phyloP scores from a whole-genome alignment of 805 yeast genomes.

The Wickerhamiella hasegawae region DNA sequence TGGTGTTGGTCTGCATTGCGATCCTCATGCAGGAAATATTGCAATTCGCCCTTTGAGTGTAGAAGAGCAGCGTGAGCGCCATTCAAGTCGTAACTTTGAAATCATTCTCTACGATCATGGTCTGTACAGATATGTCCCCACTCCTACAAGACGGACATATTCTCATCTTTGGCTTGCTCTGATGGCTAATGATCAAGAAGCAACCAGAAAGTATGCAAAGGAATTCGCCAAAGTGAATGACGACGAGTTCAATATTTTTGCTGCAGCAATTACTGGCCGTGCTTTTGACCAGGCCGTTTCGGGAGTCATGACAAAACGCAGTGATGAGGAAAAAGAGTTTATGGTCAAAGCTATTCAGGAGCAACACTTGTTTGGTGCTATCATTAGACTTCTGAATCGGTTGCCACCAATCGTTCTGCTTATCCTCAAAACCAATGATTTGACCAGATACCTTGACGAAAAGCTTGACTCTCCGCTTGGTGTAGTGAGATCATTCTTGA shows the following conservation, averaged over 20 bases:
- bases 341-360: constrained; percentile 53
- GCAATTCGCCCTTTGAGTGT: constrained; percentile 44
- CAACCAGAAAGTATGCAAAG: constrained; percentile 60
- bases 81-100: constrained; percentile 61
- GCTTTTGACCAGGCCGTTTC: constrained; percentile 62
- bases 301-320: constrained; percentile 38
- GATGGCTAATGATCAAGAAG: constrained; percentile 47
- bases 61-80: constrained; percentile 11
- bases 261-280: constrained; percentile 91
- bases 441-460: constrained; percentile 81
- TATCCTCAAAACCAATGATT: constrained; percentile 84
- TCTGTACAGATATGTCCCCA: constrained; percentile 68
- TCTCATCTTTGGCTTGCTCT: constrained; percentile 88
- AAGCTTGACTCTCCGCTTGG: constrained; percentile 68
- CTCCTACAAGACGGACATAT: constrained; percentile 61
- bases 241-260: constrained; percentile 66
- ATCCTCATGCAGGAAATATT: constrained; percentile 94
- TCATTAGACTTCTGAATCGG: constrained; percentile 62
- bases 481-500: constrained; percentile 70
- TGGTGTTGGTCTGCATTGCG: constrained; percentile 85
- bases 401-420: constrained; percentile 78
- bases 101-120: constrained; percentile 92
- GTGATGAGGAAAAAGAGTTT: constrained; percentile 42
- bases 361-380: constrained; percentile 48
- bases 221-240: constrained; percentile 65